A percentile compares a stretch with the other conserved stretches of the same genome.
These are phyloP conservation scores for Trametes sanguinea DNA, from an alignment of 768 basidiomycete genomes.

Conservation along the genomic window DNA sequence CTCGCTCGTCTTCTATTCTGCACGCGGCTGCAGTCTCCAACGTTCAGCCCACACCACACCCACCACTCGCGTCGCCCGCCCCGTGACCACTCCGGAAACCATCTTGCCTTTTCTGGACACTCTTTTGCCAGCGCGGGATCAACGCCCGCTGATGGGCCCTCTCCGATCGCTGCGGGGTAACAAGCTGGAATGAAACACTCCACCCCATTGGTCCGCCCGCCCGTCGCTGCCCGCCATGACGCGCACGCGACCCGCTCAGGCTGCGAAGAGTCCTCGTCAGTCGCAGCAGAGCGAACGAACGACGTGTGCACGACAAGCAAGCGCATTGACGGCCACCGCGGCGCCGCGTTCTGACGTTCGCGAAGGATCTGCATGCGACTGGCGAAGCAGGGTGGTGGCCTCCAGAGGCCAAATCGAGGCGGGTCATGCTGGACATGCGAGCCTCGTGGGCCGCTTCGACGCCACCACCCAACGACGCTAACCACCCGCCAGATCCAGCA, in stretches of 20 bases:
- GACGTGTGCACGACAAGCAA: no score
- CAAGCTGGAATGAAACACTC: conserved; percentile 1
- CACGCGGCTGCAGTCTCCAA: conserved; percentile 10
- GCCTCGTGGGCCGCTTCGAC: conserved; percentile 11
- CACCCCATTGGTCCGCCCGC: not conserved
- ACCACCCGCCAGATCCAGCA: not conserved
- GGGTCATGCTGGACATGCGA: conserved; percentile 9
- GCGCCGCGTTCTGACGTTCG: no score
- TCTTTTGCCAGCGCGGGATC: conserved; percentile 6
- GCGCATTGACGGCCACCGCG: no score
- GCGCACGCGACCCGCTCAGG: no score
- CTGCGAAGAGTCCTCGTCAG: not conserved
- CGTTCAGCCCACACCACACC: no score
- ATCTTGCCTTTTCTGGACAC: not conserved
- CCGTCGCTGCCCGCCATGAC: not conserved
- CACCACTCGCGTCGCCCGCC: not conserved
- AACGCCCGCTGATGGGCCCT: conserved; percentile 5
- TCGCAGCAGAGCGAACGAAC: no score
- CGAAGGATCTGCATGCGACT: no score
- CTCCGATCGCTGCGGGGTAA: conserved; percentile 12
- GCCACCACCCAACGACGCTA: conserved; percentile 1
- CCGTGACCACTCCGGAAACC: conserved; percentile 3
- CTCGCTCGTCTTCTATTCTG: not conserved
- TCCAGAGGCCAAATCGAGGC: not conserved
- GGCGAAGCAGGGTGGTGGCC: not conserved